phyloP scores from a whole-genome alignment of 139 green algal genomes.

The Chlorella sp. region DNA sequence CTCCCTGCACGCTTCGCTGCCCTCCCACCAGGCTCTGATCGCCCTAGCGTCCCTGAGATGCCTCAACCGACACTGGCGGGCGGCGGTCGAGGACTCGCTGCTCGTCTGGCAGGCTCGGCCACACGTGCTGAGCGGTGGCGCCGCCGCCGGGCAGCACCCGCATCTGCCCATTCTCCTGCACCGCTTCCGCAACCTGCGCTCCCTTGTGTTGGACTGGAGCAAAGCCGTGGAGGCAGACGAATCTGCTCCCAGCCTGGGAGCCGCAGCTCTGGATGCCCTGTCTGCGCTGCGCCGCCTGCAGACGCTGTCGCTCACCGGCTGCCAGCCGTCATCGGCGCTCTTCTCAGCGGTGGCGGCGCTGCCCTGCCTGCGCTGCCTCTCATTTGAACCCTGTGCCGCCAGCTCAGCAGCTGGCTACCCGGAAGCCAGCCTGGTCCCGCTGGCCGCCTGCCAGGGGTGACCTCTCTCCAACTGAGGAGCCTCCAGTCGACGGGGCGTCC shows the following conservation, averaged over 20 bases:
- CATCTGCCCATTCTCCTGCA: not conserved
- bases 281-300: not conserved
- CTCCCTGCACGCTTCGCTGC: not conserved
- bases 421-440: not conserved
- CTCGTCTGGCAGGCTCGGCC: not conserved
- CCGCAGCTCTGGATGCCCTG: not conserved
- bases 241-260: not conserved
- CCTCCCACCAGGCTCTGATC: not conserved
- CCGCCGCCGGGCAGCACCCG: not conserved
- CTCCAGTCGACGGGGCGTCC: not conserved
- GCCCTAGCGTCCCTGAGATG: not conserved
- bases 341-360: not conserved
- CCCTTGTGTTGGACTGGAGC: not conserved
- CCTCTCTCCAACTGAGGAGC: not conserved
- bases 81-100: not conserved
- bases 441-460: not conserved
- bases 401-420: not conserved
- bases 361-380: not conserved
- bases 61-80: not conserved
- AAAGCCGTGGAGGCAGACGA: not conserved
- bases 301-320: not conserved
- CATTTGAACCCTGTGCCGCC: not conserved
- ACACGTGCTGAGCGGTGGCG: too few species aligned
- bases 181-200: not conserved
- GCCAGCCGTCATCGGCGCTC: not conserved